Conservation (phyloP, 768 basidiomycete genomes). For the Lyophyllum semitale region DNA sequence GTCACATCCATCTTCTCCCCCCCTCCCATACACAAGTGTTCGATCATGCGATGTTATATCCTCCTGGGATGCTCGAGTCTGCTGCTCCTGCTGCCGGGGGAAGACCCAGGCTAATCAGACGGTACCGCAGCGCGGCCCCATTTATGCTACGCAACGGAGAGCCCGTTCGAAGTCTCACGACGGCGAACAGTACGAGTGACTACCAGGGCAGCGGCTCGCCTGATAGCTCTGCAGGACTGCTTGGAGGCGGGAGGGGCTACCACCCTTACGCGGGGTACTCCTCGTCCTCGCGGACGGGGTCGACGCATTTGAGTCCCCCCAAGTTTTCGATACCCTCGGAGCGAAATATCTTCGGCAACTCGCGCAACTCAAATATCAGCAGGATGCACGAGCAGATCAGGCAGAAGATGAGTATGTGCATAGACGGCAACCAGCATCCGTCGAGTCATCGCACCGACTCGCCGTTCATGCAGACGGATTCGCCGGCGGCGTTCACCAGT, state of each 20-base stretch:
- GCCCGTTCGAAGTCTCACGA: slow-evolving; percentile 48
- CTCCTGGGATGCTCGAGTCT: slow-evolving; percentile 39
- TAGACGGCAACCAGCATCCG: slow-evolving; percentile 23
- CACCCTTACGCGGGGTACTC: slow-evolving; percentile 56
- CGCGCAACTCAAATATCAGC: slow-evolving; percentile 40
- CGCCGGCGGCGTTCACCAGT: slow-evolving; percentile 36
- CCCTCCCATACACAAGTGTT: slow-evolving; percentile 71
- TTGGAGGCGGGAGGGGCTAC: slow-evolving; percentile 45
- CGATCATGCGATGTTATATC: slow-evolving; percentile 57
- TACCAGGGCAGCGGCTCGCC: slow-evolving; percentile 35
- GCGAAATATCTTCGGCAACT: slow-evolving; percentile 34
- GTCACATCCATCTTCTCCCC: slow-evolving; percentile 60
- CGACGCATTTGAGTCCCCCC: slow-evolving; percentile 48
- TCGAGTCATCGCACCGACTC: slow-evolving; percentile 41
- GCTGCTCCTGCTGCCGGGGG: slow-evolving; percentile 21
- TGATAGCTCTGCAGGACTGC: slow-evolving; percentile 28
- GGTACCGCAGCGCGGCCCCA: slow-evolving; percentile 80
- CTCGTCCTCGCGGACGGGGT: slow-evolving; percentile 37
- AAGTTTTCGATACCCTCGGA: slow-evolving; percentile 38
- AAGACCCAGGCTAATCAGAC: slow-evolving; percentile 59
- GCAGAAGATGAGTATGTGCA: slow-evolving; percentile 39
- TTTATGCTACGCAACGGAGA: slow-evolving; percentile 56
- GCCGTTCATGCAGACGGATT: slow-evolving; percentile 41
- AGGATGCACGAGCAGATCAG: slow-evolving; percentile 46
- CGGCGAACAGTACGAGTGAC: slow-evolving; percentile 40